These are phyloP conservation scores for Arxiozyma slooffiae DNA, from an alignment of 1,139 yeast species.

Conservation along the genomic window DNA sequence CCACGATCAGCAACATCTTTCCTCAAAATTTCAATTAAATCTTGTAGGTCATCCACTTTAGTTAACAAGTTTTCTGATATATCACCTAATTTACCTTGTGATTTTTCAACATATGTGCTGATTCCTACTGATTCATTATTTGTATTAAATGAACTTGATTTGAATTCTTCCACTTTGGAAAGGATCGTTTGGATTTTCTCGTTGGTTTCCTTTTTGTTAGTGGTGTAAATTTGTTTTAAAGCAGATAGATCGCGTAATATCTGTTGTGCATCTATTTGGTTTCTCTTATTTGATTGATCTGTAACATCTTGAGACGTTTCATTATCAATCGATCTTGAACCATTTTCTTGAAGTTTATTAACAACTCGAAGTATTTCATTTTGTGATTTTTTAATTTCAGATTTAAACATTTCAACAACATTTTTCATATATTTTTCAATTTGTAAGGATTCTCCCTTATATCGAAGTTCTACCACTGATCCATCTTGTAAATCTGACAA, in stretches of 20 bases:
- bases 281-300: neutral
- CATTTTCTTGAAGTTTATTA: neutral
- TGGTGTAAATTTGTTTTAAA: slow-evolving; percentile 49
- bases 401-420: slow-evolving; percentile 22
- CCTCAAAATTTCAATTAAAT: slow-evolving; percentile 77
- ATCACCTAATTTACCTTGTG: slow-evolving; percentile 63
- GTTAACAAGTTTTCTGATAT: slow-evolving; percentile 70
- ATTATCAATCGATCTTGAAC: neutral
- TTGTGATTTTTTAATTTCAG: slow-evolving; percentile 14
- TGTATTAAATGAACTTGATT: slow-evolving; percentile 27
- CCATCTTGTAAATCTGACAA: slow-evolving; percentile 54
- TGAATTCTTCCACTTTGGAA: slow-evolving; percentile 42
- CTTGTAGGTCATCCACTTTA: slow-evolving; percentile 84
- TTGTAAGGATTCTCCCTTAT: neutral
- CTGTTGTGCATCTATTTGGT: slow-evolving; percentile 19
- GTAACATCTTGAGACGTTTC: neutral
- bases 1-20: slow-evolving; percentile 92
- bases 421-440: slow-evolving; percentile 15
- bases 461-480: slow-evolving; percentile 37
- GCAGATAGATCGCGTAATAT: slow-evolving; percentile 52
- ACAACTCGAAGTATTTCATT: slow-evolving; percentile 10
- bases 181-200: slow-evolving; percentile 39
- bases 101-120: slow-evolving; percentile 64
- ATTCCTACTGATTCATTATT: slow-evolving; percentile 59
- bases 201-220: slow-evolving; percentile 38